Evolutionary conservation across 2,329 filamentous ascomycete genomes (phyloP), one percentile per base, ranked within the genome.

Genomic region (Talaromyces atroroseus): DNA sequence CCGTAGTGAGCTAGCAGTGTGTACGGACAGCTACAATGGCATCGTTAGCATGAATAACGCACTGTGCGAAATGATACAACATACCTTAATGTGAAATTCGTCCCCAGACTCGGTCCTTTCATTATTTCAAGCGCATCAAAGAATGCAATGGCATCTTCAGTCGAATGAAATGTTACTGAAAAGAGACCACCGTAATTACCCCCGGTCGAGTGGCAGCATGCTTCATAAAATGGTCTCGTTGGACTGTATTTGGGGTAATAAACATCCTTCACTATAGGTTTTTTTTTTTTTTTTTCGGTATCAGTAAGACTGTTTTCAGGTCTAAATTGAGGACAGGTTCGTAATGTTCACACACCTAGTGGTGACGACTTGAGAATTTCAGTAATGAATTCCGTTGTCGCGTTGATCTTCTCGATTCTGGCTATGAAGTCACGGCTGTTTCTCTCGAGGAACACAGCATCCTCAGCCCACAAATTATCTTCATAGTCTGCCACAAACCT

Each of bases 101-200:
- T 97, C 2, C 94, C 94, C 50, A 99, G 77, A 72, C 91, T 96
- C 0, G 94, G 94, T 0, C 94, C 94, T 72, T 99, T 99, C 40
- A 90, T 86, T 1, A 91, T 94, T 60, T 95, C 85, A 16, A 99
- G 76, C 12, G 82, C 80, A 72, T 99, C 91, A 72, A 88, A 96
- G 71, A 97, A 96, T 0, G 83, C 81, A 54, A 90, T 77, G 0
- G 92, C 89, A 60, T 92, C 85, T 29, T 80, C 77, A 56, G 80
- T 83, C 1, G 79, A 79, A 63, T 89, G 76, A 66, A 97, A 95
- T 0, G 87, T 90, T 38, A 92, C 85, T 2, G 90, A 96, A 12
- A 99, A 79, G 2, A 99, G 78, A 3, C 92, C 92, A 10, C 94
- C 92, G 67, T 97, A 97, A 1, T 92, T 92, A 0, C 92, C 92